Base-by-base conservation (phyloP, 2,329 filamentous ascomycete genomes). In the Mycocentrospora acerina region DNA sequence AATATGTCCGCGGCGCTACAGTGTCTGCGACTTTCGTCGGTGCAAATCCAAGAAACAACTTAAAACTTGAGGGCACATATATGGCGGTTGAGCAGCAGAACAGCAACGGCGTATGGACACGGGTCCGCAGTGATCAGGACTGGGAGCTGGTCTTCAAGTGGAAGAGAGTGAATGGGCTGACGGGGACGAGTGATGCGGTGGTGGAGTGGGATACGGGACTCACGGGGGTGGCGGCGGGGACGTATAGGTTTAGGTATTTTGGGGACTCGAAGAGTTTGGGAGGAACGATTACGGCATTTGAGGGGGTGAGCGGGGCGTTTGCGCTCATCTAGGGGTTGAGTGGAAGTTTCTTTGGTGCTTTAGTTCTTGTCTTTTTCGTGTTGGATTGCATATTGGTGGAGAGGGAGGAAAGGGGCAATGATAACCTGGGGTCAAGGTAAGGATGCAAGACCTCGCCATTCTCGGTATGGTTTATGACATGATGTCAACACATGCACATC, bases 11-110 rank as follows among this genome's bases (percentile, higher is more conserved):
- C 7, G 88, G 88, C 3, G 75, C 79, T 22, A 71, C 72, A 4
- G 80, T 90, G 32, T 77, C 71, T 12, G 85, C 78, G 0, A 82
- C 76, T 0, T 96, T 96, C 64, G 80, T 91, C 2, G 91, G 85
- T 12, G 90, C 90, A 1, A 95, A 95, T 57, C 91, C 91, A 12
- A 80, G 91, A 19, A 96, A 96, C 64, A 86, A 95, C 49, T 79
- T 96, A 19, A 80, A 82, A 2, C 80, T 88, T 2, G 90, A 88
- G 56, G 77, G 75, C 3, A 95, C 89, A 0, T 96, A 82, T 65
- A 84, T 84, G 0, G 80, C 86, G 0, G 78, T 96, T 0, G 90
- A 96, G 71, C 74, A 73, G 57, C 73, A 80, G 32, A 62, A 75
- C 54, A 26, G 58, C 61, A 38, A 68, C 53, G 18, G 71, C 60